Conservation (phyloP, 148 eudicot species). For the Pouteria glomerata region DNA sequence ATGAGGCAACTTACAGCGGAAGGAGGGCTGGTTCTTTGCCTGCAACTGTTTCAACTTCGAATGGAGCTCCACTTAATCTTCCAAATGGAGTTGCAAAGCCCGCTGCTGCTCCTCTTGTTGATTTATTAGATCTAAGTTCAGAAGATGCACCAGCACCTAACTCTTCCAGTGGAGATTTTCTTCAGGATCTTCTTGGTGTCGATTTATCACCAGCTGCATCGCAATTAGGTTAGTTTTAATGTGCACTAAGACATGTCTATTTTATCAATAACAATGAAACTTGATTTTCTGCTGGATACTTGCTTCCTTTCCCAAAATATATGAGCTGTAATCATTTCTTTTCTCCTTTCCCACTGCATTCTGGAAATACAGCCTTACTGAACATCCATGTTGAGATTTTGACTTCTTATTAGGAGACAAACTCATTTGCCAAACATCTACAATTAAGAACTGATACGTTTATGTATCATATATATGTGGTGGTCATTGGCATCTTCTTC, state of each 20-base stretch:
- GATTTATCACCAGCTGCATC: constrained; percentile 56
- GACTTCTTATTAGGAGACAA: background rate
- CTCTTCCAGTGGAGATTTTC: constrained; percentile 77
- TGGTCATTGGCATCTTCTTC: no score
- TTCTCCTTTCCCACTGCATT: background rate
- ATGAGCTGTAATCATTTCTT: background rate
- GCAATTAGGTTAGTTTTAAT: constrained; percentile 53
- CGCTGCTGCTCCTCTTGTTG: constrained; percentile 83
- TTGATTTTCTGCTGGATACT: no score
- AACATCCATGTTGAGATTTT: background rate
- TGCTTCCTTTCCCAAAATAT: background rate
- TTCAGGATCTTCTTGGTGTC: constrained; percentile 90
- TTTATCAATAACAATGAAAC: background rate
- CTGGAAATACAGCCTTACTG: background rate
- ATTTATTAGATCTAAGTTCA: constrained; percentile 78
- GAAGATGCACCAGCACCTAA: constrained; percentile 75
- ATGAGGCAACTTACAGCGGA: constrained; percentile 85
- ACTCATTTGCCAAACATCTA: background rate
- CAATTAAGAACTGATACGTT: background rate
- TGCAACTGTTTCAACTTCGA: constrained; percentile 55
- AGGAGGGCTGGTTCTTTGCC: constrained; percentile 77
- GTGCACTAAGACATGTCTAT: background rate
- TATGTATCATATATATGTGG: background rate
- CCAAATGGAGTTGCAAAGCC: constrained; percentile 82
- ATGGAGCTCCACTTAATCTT: constrained; percentile 61